Evolutionary conservation across 441 rosid species (phyloP), one percentile per base, ranked within the genome.

Genomic region (Eutrema salsugineum): DNA sequence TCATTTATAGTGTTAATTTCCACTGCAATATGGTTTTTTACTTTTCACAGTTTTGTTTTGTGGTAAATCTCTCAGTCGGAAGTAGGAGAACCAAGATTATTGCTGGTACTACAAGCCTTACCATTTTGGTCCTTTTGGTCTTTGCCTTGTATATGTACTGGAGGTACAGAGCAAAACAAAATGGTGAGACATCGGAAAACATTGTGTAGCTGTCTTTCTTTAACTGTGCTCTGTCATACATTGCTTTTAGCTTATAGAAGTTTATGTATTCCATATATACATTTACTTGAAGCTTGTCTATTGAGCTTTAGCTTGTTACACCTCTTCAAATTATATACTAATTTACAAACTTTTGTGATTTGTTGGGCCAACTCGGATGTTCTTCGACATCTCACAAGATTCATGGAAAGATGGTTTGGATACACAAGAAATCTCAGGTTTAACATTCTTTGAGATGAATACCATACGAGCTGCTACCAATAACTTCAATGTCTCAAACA

Each of bases 381-480:
- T 38, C 40, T 33, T 32, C 30, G 19, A 35, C 63, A 16, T 1
- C 16, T 16, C 8, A 9, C 15, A 36, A 58, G 46, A 4, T 58
- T 35, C 66, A 11, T 36, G 51, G 35, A 44, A 22, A 12, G 10
- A 9, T 6, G 36, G 39, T 44, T 35, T 38, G 27, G 36, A 62
- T 9, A 19, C 49, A 22, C 35, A 22, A 42, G 47, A 62, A 12
- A 8, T 43, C 35, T 42, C 53, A 15, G 32, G 44, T 15, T 22
- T 38, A 35, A 35, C 70, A 2, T 15, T 80, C 6, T 73, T 78
- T 69, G 50, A 49, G 11, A 43, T 82, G 15, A 63, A 77, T 53
- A 24, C n/a, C 8, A 66, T 84, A 11, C 68, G 75, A 33, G 42
- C 62, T n/a, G 86, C 81, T 30, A 84, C 88, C 1, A 39, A 65